phyloP scores from a whole-genome alignment of 768 basidiomycete genomes.

The Pleurotus cornucopiae region DNA sequence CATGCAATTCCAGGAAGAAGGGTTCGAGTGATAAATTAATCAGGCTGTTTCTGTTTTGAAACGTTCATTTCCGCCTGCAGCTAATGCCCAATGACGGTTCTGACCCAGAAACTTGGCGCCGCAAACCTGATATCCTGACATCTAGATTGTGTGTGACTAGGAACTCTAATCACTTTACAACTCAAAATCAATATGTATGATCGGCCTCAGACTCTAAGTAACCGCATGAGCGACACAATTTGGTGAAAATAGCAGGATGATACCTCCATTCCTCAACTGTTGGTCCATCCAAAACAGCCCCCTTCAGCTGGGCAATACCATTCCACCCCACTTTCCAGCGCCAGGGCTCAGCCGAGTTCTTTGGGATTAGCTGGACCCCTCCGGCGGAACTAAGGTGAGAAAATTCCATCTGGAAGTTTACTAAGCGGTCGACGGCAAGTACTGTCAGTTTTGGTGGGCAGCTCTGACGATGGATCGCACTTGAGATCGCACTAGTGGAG shows the following conservation, averaged over 20 bases:
- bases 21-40: slow-evolving; percentile 16
- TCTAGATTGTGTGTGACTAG: slow-evolving; percentile 31
- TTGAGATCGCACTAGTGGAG: background rate
- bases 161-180: slow-evolving; percentile 56
- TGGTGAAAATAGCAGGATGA: background rate
- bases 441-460: slow-evolving; percentile 1
- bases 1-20: slow-evolving; percentile 7
- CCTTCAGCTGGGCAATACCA: background rate
- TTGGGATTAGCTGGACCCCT: slow-evolving; percentile 10
- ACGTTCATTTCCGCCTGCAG: slow-evolving; percentile 12
- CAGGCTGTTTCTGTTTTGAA: slow-evolving; percentile 16
- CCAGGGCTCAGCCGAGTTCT: slow-evolving; percentile 7
- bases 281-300: background rate
- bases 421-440: slow-evolving; percentile 2
- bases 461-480: background rate
- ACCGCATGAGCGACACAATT: background rate
- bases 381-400: slow-evolving; percentile 13
- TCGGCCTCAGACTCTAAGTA: slow-evolving; percentile 10
- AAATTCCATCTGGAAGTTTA: slow-evolving; percentile 4
- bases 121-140: slow-evolving; percentile 14
- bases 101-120: slow-evolving; percentile 11
- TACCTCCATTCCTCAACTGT: too few relatives aligned
- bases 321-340: slow-evolving; percentile 10
- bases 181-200: slow-evolving; percentile 28
- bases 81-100: background rate